A percentile compares a stretch with the other conserved stretches of the same genome.
phyloP scores from a whole-genome alignment of 192 early-diverging fungal species.

The Backusella parvicylindrica region DNA sequence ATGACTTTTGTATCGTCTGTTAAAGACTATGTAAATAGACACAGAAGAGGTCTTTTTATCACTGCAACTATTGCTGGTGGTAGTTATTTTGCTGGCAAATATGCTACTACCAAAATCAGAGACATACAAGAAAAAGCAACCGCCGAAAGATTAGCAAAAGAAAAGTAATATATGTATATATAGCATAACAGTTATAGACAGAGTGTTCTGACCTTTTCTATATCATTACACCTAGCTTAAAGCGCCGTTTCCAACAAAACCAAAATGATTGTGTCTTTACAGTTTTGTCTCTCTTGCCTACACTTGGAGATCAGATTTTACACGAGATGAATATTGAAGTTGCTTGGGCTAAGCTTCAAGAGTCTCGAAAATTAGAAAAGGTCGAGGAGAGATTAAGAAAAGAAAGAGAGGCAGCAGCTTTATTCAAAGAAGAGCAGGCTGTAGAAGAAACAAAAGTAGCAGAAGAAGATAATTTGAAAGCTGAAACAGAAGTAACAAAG shows the following conservation, averaged over 20 bases:
- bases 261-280: constrained; percentile 88
- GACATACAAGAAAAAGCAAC: constrained; percentile 69
- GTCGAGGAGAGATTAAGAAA: constrained; percentile 16
- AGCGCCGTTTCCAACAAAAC: constrained; percentile 91
- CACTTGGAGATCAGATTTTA: constrained; percentile 74
- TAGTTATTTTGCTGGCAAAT: constrained; percentile 68
- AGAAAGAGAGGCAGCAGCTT: constrained; percentile 4
- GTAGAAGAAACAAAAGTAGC: neutral
- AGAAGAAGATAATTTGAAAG: neutral
- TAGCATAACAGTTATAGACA: neutral
- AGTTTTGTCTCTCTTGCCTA: constrained; percentile 79
- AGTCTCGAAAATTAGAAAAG: constrained; percentile 36
- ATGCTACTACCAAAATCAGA: constrained; percentile 64
- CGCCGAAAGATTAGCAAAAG: constrained; percentile 64
- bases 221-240: constrained; percentile 54
- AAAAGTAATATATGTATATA: constrained; percentile 69
- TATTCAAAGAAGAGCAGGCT: neutral
- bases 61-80: constrained; percentile 69
- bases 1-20: constrained; percentile 44
- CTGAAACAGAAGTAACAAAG: neutral
- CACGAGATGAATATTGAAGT: constrained; percentile 79
- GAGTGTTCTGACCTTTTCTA: neutral
- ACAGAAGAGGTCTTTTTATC: constrained; percentile 60
- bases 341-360: constrained; percentile 62
- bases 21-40: constrained; percentile 61